phyloP scores from a whole-genome alignment of 2,329 filamentous ascomycete species.

The Pseudogymnoascus sp. region DNA sequence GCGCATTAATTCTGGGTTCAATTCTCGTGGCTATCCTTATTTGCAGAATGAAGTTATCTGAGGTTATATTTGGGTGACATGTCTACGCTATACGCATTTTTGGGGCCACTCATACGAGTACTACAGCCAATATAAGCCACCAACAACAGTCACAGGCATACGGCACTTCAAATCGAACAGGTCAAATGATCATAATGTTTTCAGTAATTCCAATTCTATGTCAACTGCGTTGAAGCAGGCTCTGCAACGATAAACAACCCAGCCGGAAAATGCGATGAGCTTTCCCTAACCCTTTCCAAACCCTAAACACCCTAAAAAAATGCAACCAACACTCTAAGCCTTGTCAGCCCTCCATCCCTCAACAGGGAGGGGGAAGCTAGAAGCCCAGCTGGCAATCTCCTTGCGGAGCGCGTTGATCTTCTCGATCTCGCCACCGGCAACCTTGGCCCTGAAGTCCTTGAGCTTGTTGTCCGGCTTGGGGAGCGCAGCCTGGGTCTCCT shows the following conservation, averaged over 20 bases:
- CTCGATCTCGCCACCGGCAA: conserved; percentile 64
- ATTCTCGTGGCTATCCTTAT: not conserved
- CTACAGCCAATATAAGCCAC: not conserved
- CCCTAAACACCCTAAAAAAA: conserved; percentile 8
- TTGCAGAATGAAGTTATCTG: not conserved
- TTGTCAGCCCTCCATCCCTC: conserved; percentile 56
- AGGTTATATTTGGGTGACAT: not conserved
- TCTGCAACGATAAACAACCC: not conserved
- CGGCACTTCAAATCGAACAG: not conserved
- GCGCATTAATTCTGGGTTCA: not conserved
- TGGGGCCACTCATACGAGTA: not conserved
- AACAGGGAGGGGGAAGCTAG: conserved; percentile 85
- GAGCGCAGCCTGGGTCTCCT: conserved; percentile 72
- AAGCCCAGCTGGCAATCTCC: conserved; percentile 84
- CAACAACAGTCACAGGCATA: not conserved
- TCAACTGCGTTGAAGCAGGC: conserved; percentile 12
- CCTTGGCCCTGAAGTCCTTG: conserved; percentile 98
- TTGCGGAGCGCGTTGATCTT: conserved; percentile 80
- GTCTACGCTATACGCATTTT: not conserved
- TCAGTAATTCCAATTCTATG: not conserved
- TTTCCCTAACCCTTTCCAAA: conserved; percentile 8
- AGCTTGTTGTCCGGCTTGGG: conserved; percentile 99
- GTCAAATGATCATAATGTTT: not conserved
- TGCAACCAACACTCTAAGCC: not conserved
- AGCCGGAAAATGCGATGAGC: conserved; percentile 6